These are phyloP conservation scores for Dioscorea alata DNA, from an alignment of 106 monocot genomes.

Conservation along the genomic window DNA sequence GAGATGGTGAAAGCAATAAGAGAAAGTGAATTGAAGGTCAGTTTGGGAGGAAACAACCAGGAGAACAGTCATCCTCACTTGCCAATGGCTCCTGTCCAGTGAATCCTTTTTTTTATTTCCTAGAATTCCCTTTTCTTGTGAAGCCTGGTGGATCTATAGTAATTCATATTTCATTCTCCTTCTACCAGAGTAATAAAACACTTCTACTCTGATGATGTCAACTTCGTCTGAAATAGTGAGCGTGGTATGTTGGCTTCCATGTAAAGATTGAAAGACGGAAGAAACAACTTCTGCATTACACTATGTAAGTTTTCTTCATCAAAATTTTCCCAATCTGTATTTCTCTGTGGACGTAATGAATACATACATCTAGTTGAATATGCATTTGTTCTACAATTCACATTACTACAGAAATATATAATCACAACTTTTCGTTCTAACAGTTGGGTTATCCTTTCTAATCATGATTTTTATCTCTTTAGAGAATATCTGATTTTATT, in stretches of 20 bases:
- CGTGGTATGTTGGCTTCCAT: not conserved
- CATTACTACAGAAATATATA: not conserved
- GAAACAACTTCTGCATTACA: not conserved
- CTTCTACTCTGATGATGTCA: not conserved
- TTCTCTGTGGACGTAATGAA: not conserved
- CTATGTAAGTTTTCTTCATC: not conserved
- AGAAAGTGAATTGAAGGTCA: slow-evolving; percentile 8
- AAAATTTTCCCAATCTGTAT: not conserved
- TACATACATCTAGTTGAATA: not conserved
- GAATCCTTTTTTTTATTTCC: not conserved
- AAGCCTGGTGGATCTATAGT: not conserved
- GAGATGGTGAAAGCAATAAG: slow-evolving; percentile 17
- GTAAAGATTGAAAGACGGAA: not conserved
- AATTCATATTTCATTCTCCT: not conserved
- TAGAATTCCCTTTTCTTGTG: too few species aligned
- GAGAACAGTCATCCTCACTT: not conserved
- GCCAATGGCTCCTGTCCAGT: not conserved
- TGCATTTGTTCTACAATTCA: not conserved
- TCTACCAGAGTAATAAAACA: not conserved
- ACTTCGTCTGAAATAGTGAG: not conserved
- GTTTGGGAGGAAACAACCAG: slow-evolving; percentile 1
- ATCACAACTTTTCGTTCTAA: not conserved
- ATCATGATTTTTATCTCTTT: too few species aligned
- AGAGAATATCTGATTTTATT: too few species aligned
- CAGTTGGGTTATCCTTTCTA: not conserved